These are phyloP conservation scores for Colletotrichum gigasporum DNA, from an alignment of 2,329 filamentous ascomycete species.

Conservation along the genomic window DNA sequence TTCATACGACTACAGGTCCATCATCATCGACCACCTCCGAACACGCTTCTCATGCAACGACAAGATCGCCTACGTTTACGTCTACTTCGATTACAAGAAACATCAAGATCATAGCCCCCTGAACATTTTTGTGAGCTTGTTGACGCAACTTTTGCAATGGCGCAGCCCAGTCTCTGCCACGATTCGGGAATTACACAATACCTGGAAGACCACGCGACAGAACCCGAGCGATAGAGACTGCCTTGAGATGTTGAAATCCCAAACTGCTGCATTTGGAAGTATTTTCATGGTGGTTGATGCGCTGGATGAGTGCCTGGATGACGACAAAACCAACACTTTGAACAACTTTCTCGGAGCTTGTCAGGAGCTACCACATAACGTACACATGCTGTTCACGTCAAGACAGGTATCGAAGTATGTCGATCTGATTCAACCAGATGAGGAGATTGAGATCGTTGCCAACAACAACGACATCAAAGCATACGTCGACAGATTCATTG, in stretches of 20 bases:
- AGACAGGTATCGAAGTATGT: background rate
- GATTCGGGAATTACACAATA: background rate
- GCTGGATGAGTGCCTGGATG: constrained; percentile 13
- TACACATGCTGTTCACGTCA: constrained; percentile 2
- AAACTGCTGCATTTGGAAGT: background rate
- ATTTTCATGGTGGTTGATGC: constrained; percentile 8
- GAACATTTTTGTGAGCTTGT: background rate
- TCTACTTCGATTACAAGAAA: constrained; percentile 1
- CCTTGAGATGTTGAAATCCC: background rate
- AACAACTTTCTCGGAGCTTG: background rate
- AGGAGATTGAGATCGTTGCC: background rate
- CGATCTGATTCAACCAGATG: background rate
- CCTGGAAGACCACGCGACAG: background rate
- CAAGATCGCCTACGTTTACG: background rate
- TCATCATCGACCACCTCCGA: background rate
- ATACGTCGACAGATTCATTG: background rate
- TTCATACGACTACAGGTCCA: background rate
- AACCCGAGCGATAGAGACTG: background rate
- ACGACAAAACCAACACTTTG: background rate
- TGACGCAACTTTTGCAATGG: background rate
- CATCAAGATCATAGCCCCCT: background rate
- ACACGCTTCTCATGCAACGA: background rate
- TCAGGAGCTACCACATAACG: background rate
- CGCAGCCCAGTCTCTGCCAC: background rate
- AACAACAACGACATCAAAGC: background rate